Base-by-base conservation (phyloP, 164 flowering plant genomes). In the Magnolia kwangsiensis region DNA sequence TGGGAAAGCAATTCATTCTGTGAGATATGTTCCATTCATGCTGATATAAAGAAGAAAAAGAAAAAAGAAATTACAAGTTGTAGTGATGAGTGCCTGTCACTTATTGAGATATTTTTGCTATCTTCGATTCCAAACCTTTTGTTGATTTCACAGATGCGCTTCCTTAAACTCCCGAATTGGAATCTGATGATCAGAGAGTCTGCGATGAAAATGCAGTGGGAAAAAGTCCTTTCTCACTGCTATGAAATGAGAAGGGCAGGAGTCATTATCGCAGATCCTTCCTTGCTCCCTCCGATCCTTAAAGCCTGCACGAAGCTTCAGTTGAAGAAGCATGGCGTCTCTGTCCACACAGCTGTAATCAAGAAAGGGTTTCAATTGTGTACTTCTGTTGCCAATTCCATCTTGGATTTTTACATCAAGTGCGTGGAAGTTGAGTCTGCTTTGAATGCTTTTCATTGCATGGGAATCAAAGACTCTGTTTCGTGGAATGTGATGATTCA, bases 401-500 rank as follows among this genome's bases (percentile, higher is more conserved):
- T 74, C 59, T 75, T 89, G 80, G 90, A 90, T 73, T 91, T 90
- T 66, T 93, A 93, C 84, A 64, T 78, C 24, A 93, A 89, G 78
- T 83, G 80, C 64, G 89, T 90, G 50, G 45, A 19, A 14, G 37
- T 83, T 55, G 79, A 69, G 63, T 83, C 86, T 14, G 92, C 92
- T 7, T 1, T 86, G 23, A 13, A 20, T 51, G 81, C 86, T 66
- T 93, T 95, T 79, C 18, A 65, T 72, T 81, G 86, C 84, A 74
- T 63, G 16, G 74, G 13, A 69, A 11, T 37, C 16, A 84, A 76
- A 67, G 95, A 93, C 72, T 88, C 91, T 3, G 91, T 95, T 68
- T 85, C 96, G 4, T 93, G 97, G 98, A 95, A 93, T 75, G 79
- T 89, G 21, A 66, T 93, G 77, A 83, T 88, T 69, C 83, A 85